phyloP scores from a whole-genome alignment of 352 stramenopile genomes.

The Phytophthora pini region DNA sequence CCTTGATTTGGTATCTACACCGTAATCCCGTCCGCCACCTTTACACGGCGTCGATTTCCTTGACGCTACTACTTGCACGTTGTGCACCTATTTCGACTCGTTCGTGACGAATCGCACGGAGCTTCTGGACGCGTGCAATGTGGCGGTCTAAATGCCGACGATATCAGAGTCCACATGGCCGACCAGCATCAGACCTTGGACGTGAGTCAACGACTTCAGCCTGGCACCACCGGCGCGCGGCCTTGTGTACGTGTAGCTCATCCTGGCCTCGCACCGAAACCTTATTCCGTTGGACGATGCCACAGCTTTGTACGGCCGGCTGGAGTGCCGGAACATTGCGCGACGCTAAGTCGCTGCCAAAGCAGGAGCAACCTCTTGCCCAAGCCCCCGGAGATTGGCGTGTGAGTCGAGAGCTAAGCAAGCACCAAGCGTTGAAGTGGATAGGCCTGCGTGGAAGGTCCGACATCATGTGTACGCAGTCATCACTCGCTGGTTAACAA shows the following conservation, averaged over 20 bases:
- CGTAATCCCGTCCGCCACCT: slow-evolving; percentile 14
- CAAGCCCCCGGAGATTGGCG: slow-evolving; percentile 14
- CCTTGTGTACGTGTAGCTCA: slow-evolving; percentile 9
- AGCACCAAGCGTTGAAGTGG: slow-evolving; percentile 23
- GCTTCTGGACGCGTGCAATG: background rate
- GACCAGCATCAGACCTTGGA: background rate
- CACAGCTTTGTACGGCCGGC: slow-evolving; percentile 9
- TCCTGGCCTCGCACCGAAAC: slow-evolving; percentile 32
- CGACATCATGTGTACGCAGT: slow-evolving; percentile 22
- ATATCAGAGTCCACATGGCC: slow-evolving; percentile 12
- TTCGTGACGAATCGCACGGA: background rate
- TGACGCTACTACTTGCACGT: slow-evolving; percentile 11
- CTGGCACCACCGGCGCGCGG: slow-evolving; percentile 1
- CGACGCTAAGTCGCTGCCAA: slow-evolving; percentile 5
- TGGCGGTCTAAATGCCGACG: slow-evolving; percentile 3
- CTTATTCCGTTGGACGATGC: slow-evolving; percentile 26
- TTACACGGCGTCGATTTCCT: slow-evolving; percentile 8
- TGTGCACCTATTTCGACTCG: background rate
- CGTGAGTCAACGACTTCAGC: slow-evolving; percentile 23
- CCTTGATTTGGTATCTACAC: background rate
- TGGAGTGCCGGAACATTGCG: slow-evolving; percentile 23
- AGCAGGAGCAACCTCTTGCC: background rate
- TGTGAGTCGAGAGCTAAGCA: slow-evolving; percentile 12
- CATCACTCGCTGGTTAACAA: slow-evolving; percentile 16
- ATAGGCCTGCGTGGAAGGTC: slow-evolving; percentile 25